Base-by-base conservation (phyloP, 805 yeast genomes). In the Metschnikowia cubensis region DNA sequence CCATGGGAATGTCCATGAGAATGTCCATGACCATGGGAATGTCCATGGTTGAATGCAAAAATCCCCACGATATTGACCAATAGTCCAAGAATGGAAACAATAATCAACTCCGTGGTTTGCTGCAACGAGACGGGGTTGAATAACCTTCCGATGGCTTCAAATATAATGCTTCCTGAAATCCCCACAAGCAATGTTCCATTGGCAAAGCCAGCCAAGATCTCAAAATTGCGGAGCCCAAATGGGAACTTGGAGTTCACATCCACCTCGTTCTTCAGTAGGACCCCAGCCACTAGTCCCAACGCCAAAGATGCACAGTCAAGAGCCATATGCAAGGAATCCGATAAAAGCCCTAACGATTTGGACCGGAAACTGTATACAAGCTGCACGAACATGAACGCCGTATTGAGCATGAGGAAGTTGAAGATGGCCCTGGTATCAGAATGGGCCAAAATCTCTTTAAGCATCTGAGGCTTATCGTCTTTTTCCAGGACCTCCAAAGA, bases 291-390 rank as follows among this genome's bases (percentile, higher is more conserved):
- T 2, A 94, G 72, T 0, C 99, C 99, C 31, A 94, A 79, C 2
- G 94, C 82, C 49, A 94, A 72, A 0, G 98, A 95, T 0, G 89
- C 79, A 65, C 99, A 94, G 67, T 94, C 99, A 49, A 94, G 74
- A 2, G 96, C 87, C 99, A 94, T 94, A 67, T 94, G 99, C 47
- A 94, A 75, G 1, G 97, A 89, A 63, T 94, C 99, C 17, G 97
- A 89, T 47, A 94, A 67, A 21, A 94, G 73, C 10, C 99, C 97
- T 42, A 94, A 71, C 0, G 98, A 92, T 62, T 88, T 91, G 1
- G 98, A 90, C 53, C 96, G 77, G 69, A 94, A 86, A 0, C 98
- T 91, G 65, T 94, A 94, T 8, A 94, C 70, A 56, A 94, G 75
- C 70, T 94, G 99, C 37, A 94, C 84, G 60, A 94, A 82, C 99